Evolutionary conservation across 2,329 filamentous ascomycete species (phyloP), one percentile per base, ranked within the genome.

Genomic region (Corinectria fuckeliana): DNA sequence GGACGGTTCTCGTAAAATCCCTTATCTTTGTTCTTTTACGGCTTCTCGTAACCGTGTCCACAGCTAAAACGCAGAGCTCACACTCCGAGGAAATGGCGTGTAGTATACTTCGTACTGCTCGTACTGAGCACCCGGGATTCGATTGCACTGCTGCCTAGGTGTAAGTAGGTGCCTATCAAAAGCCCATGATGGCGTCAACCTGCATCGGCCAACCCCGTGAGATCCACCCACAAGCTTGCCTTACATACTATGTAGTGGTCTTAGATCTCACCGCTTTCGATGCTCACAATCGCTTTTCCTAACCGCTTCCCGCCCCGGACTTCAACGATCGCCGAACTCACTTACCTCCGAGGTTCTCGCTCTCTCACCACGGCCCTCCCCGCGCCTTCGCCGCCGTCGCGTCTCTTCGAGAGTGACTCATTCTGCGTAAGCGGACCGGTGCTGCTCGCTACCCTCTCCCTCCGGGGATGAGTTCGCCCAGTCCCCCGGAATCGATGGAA

Each of bases 121-220:
- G 32, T 36, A 18, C n/a, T 36, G 32, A n/a, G 2, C 10, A 16
- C 14, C 32, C 16, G 41, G 13, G 25, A 45, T 28, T 45, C 25
- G 9, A 14, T 45, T 34, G 38, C 38, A 42, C 42, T 48, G 49
- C 41, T 58, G 56, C 49, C 56, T 53, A 25, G 42, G 4, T 34
- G 32, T 58, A 49, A 41, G 49, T 53, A 25, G 42, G 4, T 34
- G 32, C n/a, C n/a, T n/a, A 36, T 36, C 32, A 9, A 34, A n/a
- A n/a, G 28, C 13, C 18, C 30, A 42, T 36, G 34, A 26, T 48
- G 39, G n/a, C 52, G 48, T 66, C 65, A 48, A 53, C 57, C 14
- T 69, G 66, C 66, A 68, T 68, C 66, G 66, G 66, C 47, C 66
- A 68, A 69, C 50, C 66, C 66, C 64, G 66, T 57, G 36, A 49